These are phyloP conservation scores for Erodium maritimum DNA, from an alignment of 345 rosid species.

Conservation along the genomic window DNA sequence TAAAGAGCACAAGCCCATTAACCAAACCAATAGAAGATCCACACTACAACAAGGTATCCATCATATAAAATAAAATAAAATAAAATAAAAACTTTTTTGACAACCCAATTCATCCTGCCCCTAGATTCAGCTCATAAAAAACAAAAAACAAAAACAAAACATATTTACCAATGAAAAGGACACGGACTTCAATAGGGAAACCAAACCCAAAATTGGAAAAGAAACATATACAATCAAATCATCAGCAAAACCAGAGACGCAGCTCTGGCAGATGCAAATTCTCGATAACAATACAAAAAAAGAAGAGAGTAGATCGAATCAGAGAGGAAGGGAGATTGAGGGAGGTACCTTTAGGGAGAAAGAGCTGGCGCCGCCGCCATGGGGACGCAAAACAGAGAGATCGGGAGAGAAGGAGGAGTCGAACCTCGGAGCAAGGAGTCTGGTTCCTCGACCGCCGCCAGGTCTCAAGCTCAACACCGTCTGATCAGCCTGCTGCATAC, in stretches of 20 bases:
- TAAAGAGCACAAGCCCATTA: not conserved
- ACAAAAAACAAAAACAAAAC: not conserved
- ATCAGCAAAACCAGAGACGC: not conserved
- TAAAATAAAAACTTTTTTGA: too few species aligned
- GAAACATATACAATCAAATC: not conserved
- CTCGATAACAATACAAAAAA: not conserved
- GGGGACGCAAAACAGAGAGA: slow-evolving; percentile 53
- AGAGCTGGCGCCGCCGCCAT: not conserved
- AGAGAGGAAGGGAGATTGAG: not conserved
- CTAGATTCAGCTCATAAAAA: not conserved
- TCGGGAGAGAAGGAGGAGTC: slow-evolving; percentile 50
- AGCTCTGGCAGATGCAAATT: not conserved
- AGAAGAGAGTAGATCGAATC: not conserved
- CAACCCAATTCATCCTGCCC: too few species aligned
- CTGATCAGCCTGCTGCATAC: slow-evolving; percentile 93
- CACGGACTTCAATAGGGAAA: not conserved
- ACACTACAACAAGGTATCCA: not conserved
- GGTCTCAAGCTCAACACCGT: slow-evolving; percentile 98
- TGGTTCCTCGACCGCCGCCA: slow-evolving; percentile 99
- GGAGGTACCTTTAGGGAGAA: not conserved
- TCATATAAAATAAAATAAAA: too few species aligned
- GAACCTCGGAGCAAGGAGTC: slow-evolving; percentile 49
- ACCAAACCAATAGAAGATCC: not conserved
- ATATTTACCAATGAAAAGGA: not conserved
- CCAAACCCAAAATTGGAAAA: not conserved